Percentiles rank a stretch among this genome's conserved stretches.
Conservation (phyloP, 73 alveolate species). For the Paramecium pentaurelia region DNA sequence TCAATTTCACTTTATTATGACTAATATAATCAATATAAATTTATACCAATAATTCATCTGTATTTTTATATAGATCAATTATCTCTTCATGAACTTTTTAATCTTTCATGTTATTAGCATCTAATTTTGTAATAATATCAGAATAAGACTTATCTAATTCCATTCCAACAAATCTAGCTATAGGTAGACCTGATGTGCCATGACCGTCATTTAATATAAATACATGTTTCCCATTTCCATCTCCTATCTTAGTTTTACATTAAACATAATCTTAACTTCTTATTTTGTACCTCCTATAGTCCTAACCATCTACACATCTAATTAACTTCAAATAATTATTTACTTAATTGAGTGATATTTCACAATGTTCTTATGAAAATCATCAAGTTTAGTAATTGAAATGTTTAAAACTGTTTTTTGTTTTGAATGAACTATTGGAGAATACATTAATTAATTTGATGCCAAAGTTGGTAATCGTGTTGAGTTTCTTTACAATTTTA, state of each 20-base stretch:
- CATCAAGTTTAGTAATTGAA: background rate
- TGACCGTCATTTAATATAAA: background rate
- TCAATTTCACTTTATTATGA: background rate
- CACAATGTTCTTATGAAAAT: background rate
- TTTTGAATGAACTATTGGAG: background rate
- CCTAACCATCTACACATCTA: background rate
- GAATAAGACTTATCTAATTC: background rate
- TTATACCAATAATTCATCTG: background rate
- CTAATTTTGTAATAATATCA: background rate
- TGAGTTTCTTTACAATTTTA: background rate
- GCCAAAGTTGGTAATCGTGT: background rate
- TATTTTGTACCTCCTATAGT: background rate
- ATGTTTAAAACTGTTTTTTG: background rate
- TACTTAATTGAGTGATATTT: background rate
- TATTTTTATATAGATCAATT: background rate
- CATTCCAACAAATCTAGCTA: background rate
- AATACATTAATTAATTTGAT: background rate
- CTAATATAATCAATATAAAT: background rate
- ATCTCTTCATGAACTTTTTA: background rate
- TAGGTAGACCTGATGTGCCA: slow-evolving; percentile 32
- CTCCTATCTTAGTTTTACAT: background rate
- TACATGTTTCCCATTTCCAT: background rate
- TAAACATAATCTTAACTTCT: background rate
- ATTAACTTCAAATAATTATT: background rate
- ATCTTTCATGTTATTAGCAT: background rate